These are phyloP conservation scores for Dictyostelium discoideum DNA, from an alignment of 78 protist genomes.

Conservation along the genomic window DNA sequence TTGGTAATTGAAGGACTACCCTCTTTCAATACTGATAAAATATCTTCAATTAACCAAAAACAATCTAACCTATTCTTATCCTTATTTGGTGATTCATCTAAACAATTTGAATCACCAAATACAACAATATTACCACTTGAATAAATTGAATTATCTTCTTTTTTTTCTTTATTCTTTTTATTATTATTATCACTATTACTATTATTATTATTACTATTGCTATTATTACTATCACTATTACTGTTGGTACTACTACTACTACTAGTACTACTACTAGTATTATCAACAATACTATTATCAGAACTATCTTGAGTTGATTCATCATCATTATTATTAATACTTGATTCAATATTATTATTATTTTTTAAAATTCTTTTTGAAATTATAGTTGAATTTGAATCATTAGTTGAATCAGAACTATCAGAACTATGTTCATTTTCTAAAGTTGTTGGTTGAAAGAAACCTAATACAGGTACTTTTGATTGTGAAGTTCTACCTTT, in stretches of 20 bases:
- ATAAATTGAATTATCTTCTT: neutral
- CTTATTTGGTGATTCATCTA: conserved; percentile 48
- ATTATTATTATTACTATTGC: neutral
- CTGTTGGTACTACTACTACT: neutral
- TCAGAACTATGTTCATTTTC: conserved; percentile 10
- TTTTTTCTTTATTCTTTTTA: neutral
- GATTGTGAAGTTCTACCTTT: neutral
- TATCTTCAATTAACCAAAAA: conserved; percentile 51
- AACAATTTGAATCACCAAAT: conserved; percentile 67
- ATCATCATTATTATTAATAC: neutral
- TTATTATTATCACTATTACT: neutral
- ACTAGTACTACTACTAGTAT: too few species aligned
- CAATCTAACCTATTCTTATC: conserved; percentile 29
- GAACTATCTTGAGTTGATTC: too few species aligned
- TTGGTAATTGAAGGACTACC: neutral
- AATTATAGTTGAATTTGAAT: too few species aligned
- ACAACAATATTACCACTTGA: conserved; percentile 38
- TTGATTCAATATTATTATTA: neutral
- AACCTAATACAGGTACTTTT: conserved; percentile 58
- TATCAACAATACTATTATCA: too few species aligned
- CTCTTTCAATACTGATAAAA: conserved; percentile 10
- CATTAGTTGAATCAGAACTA: neutral
- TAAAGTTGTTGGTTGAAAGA: conserved; percentile 38
- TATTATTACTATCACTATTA: neutral
- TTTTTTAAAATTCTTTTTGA: neutral